A percentile compares a stretch with the other conserved stretches of the same genome.
Conservation (phyloP, 495 filamentous ascomycete genomes). For the Neurospora pannonica region DNA sequence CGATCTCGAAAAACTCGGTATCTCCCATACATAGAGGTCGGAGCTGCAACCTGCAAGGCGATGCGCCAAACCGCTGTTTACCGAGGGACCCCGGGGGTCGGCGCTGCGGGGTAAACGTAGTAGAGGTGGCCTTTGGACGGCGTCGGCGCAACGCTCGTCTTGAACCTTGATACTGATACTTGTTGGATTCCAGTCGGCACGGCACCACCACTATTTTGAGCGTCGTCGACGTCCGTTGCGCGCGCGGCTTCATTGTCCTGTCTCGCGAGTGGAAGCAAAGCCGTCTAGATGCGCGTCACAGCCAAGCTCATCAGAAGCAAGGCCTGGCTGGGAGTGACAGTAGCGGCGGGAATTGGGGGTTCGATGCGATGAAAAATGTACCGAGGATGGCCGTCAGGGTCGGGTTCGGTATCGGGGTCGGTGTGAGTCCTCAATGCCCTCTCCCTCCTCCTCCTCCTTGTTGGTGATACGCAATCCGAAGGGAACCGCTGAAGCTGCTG, state of each 20-base stretch:
- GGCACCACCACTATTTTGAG: slow-evolving; percentile 12
- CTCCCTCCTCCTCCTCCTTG: neutral
- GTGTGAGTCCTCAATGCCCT: slow-evolving; percentile 7
- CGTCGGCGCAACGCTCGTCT: neutral
- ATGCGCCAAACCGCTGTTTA: neutral
- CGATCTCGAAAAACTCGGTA: neutral
- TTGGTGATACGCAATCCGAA: neutral
- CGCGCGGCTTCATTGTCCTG: slow-evolving; percentile 41
- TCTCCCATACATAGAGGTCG: neutral
- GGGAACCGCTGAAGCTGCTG: neutral
- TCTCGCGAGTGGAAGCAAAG: slow-evolving; percentile 13
- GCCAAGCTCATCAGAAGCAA: neutral
- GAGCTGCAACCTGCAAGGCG: neutral
- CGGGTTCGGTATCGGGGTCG: slow-evolving; percentile 14
- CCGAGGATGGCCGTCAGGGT: slow-evolving; percentile 13
- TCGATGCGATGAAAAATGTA: neutral
- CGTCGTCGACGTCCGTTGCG: slow-evolving; percentile 24
- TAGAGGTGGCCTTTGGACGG: neutral
- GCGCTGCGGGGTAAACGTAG: slow-evolving; percentile 16
- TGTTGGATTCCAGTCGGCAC: neutral
- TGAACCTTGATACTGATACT: neutral
- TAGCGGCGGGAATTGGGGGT: neutral
- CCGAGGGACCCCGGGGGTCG: slow-evolving; percentile 4
- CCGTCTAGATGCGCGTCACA: neutral
- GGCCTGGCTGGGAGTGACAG: neutral